Base-by-base conservation (phyloP, 2,329 filamentous ascomycete species). In the Apiospora aurea region DNA sequence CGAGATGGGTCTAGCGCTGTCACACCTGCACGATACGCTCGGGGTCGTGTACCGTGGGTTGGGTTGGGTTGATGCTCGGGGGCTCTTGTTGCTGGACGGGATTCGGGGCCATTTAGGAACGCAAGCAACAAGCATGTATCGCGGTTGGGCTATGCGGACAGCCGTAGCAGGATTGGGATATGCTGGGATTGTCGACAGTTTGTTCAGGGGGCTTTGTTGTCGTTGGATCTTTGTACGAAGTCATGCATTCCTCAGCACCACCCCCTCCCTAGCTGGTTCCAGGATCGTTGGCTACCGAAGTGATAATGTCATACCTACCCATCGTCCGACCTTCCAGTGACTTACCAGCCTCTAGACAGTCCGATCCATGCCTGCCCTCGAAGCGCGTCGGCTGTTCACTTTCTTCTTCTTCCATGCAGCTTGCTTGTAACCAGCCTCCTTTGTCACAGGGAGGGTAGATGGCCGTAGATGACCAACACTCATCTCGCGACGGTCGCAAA, bases 21-120 rank as follows among this genome's bases (percentile, higher is more conserved):
- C 96, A 47, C 95, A 99, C 82, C 89, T 99, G 38, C 96, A 99
- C 83, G 91, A 93, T 76, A 95, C 93, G 74, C 90, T 98, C 29
- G 96, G 96, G 18, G 95, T 99, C 69, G 92, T 99, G 75, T 99
- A 99, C 83, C 94, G 96, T 74, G 96, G 99, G 80, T n/a, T n/a
- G n/a, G n/a, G n/a, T n/a, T 29, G 26, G 26, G 2, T 87, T 99
- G 72, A 99, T 99, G 86, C 96, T 97, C 0, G 96, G 34, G 7
- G 7, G 44, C 6, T 47, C 16, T 47, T 18, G 44, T 7, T 47
- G 18, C 16, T 21, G 44, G 16, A 18, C 44, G 16, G 8, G 18
- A 47, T 38, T 38, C 34, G 34, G 44, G 16, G 16, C 44, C 16
- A 21, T 7, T 47, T 21, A 16, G 44, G 21, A 47, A 21, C 4